phyloP scores from a whole-genome alignment of 345 rosid genomes.

The Gossypium bickii region DNA sequence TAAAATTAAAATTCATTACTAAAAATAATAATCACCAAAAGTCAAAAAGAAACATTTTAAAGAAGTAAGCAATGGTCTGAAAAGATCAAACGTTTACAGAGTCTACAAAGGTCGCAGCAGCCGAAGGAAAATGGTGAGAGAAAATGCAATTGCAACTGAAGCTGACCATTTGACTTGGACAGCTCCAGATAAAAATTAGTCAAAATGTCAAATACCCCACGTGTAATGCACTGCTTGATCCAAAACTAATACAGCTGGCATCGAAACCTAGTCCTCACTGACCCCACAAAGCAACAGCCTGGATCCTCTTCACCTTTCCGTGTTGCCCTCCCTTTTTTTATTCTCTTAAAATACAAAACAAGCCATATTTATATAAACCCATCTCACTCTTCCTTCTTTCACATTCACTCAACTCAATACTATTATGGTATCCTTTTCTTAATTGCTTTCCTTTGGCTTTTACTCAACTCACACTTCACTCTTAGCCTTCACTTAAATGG shows the following conservation, averaged over 20 bases:
- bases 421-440: neutral
- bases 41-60: neutral
- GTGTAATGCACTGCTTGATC: neutral
- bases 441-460: neutral
- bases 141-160: neutral
- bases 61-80: neutral
- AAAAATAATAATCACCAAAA: neutral
- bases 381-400: too few relatives aligned
- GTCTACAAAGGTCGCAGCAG: neutral
- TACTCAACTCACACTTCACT: conserved; percentile 2
- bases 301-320: conserved; percentile 31
- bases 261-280: neutral
- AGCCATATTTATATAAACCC: neutral
- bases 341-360: neutral
- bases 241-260: conserved; percentile 2
- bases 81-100: neutral
- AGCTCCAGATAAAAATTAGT: neutral
- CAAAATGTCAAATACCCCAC: neutral
- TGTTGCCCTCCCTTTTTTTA: conserved; percentile 16
- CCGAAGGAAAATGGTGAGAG: too few relatives aligned
- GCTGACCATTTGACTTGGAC: neutral
- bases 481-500: conserved; percentile 4
- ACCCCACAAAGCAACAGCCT: conserved; percentile 17
- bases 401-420: too few relatives aligned
- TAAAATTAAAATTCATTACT: too few relatives aligned